phyloP scores from a whole-genome alignment of 257 asterid species.

The Capsicum baccatum region DNA sequence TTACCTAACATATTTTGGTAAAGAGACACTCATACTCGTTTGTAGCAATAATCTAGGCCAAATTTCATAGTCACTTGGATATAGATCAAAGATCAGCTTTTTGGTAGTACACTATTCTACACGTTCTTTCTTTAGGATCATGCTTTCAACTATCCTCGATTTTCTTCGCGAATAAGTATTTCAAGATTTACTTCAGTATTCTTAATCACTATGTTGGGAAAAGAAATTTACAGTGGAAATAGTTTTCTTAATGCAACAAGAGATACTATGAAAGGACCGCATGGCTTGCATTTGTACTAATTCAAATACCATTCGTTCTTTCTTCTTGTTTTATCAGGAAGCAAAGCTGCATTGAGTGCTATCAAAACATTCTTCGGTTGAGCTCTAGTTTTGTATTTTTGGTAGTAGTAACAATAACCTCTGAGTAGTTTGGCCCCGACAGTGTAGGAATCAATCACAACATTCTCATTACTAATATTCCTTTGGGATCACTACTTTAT shows the following conservation, averaged over 20 bases:
- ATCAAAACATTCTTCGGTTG: slow-evolving; percentile 58
- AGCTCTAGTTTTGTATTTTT: slow-evolving; percentile 65
- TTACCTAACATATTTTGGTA: slow-evolving; percentile 56
- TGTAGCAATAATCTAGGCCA: slow-evolving; percentile 73
- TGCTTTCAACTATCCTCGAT: slow-evolving; percentile 62
- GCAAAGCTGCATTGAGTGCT: slow-evolving; percentile 38
- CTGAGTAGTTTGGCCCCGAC: slow-evolving; percentile 67
- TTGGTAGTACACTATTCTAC: slow-evolving; percentile 65
- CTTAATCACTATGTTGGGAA: background rate
- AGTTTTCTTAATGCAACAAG: slow-evolving; percentile 47
- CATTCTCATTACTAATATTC: slow-evolving; percentile 65
- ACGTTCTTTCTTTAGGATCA: slow-evolving; percentile 69
- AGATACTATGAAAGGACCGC: slow-evolving; percentile 53
- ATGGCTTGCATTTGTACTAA: slow-evolving; percentile 54
- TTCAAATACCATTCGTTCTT: slow-evolving; percentile 61
- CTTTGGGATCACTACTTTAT: slow-evolving; percentile 63
- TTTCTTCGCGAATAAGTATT: slow-evolving; percentile 49
- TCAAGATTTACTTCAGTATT: background rate
- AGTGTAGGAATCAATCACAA: slow-evolving; percentile 69
- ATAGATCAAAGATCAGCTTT: slow-evolving; percentile 41
- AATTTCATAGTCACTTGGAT: slow-evolving; percentile 63
- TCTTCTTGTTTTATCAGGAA: slow-evolving; percentile 50
- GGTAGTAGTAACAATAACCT: slow-evolving; percentile 62
- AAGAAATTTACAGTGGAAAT: background rate
- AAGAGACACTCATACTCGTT: slow-evolving; percentile 65